These are phyloP conservation scores for Fusarium fujikuroi DNA, from an alignment of 2,329 filamentous ascomycete species.

Conservation along the genomic window DNA sequence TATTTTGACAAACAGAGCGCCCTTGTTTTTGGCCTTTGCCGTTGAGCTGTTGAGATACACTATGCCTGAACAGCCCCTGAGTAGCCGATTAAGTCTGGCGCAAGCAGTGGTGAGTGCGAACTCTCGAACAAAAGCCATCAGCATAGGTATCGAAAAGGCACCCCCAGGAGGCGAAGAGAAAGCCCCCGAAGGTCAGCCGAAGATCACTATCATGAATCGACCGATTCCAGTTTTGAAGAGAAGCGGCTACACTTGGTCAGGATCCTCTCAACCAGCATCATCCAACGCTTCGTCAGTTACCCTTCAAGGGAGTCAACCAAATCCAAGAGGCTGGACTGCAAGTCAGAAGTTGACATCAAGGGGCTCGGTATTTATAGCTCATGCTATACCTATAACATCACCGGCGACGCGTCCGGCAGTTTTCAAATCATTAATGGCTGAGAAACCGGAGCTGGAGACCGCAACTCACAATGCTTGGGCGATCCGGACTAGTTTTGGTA, in stretches of 20 bases:
- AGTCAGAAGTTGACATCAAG: conserved; percentile 64
- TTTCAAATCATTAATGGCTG: conserved; percentile 59
- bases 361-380: conserved; percentile 67
- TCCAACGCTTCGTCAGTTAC: conserved; percentile 33
- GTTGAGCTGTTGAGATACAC: conserved; percentile 79
- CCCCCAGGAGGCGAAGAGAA: conserved; percentile 74
- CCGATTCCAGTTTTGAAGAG: conserved; percentile 81
- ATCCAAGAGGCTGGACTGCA: conserved; percentile 57
- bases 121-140: conserved; percentile 79
- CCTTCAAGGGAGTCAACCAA: conserved; percentile 28
- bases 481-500: conserved; percentile 50
- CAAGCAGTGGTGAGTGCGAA: conserved; percentile 88
- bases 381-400: conserved; percentile 53
- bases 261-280: conserved; percentile 27
- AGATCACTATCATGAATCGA: conserved; percentile 76
- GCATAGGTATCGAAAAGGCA: conserved; percentile 75
- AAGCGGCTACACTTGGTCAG: conserved; percentile 71
- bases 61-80: conserved; percentile 86
- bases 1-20: conserved; percentile 82
- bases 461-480: conserved; percentile 70
- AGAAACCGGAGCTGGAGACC: conserved; percentile 61
- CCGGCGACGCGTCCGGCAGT: conserved; percentile 56
- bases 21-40: conserved; percentile 83
- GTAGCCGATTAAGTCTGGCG: conserved; percentile 83
- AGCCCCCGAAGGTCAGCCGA: conserved; percentile 80